Conservation (phyloP, 2,329 filamentous ascomycete genomes). For the Cordyceps javanica region DNA sequence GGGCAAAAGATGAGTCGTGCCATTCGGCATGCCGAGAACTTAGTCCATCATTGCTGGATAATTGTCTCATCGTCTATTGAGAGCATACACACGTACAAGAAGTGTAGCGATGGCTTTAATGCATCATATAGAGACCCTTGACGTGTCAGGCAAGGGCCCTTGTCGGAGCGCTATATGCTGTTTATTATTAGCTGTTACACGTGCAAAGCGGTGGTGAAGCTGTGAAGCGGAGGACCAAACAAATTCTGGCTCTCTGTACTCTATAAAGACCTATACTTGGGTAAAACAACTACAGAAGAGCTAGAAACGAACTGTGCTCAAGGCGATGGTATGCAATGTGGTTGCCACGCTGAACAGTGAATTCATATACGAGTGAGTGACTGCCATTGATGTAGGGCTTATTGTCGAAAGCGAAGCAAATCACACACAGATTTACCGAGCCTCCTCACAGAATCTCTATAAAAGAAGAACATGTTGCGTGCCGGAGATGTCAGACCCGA, state of each 20-base stretch:
- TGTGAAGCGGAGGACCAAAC: not conserved
- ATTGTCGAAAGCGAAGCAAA: not conserved
- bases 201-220: not conserved
- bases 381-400: not conserved
- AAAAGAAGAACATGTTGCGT: not conserved
- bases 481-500: not conserved
- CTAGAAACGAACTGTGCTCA: not conserved
- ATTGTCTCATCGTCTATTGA: not conserved
- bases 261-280: not conserved
- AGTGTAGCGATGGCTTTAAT: not conserved
- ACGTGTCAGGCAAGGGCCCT: not conserved
- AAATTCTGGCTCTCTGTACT: not conserved
- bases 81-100: not conserved
- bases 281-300: not conserved
- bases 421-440: not conserved
- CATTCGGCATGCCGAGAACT: not conserved
- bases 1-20: not conserved
- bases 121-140: not conserved
- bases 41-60: not conserved
- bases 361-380: not conserved
- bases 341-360: not conserved
- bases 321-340: not conserved
- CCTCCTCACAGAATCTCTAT: not conserved
- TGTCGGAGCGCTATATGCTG: not conserved
- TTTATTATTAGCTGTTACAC: not conserved